These are phyloP conservation scores for Pharus latifolius DNA, from an alignment of 176 grass and related monocot species.

Conservation along the genomic window DNA sequence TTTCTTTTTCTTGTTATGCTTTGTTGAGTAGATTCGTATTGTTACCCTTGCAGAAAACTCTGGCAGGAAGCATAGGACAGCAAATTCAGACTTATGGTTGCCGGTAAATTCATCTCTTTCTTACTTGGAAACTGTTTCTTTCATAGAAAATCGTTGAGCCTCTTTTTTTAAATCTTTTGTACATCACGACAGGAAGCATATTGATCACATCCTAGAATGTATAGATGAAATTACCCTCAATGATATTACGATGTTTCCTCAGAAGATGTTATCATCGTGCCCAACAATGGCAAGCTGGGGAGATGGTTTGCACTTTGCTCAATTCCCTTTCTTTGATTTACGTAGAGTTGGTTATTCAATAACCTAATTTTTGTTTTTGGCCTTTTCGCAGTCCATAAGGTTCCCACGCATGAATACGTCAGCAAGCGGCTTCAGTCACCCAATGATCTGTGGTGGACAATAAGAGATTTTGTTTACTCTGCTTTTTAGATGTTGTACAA, in stretches of 20 bases:
- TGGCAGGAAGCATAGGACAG: constrained; percentile 33
- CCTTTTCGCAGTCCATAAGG: background rate
- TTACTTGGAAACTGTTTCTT: background rate
- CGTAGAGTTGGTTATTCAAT: background rate
- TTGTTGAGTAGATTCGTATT: background rate
- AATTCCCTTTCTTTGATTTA: background rate
- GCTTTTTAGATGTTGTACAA: too few relatives aligned
- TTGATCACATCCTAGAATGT: constrained; percentile 22
- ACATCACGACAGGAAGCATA: constrained; percentile 17
- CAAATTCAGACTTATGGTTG: constrained; percentile 45
- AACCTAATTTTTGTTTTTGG: too few relatives aligned
- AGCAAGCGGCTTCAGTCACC: background rate
- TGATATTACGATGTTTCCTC: constrained; percentile 29
- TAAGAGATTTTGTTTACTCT: too few relatives aligned
- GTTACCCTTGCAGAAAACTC: constrained; percentile 1
- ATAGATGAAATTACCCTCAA: constrained; percentile 34
- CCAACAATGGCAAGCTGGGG: constrained; percentile 45
- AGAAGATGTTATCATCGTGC: constrained; percentile 26
- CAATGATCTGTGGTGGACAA: background rate
- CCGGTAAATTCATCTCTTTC: constrained; percentile 11
- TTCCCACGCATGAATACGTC: background rate
- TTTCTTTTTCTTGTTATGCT: background rate
- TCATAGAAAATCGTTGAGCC: background rate
- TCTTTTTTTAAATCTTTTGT: background rate
- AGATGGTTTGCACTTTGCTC: constrained; percentile 7